phyloP scores from a whole-genome alignment of 2,329 filamentous ascomycete genomes.

The Botryotinia convoluta region DNA sequence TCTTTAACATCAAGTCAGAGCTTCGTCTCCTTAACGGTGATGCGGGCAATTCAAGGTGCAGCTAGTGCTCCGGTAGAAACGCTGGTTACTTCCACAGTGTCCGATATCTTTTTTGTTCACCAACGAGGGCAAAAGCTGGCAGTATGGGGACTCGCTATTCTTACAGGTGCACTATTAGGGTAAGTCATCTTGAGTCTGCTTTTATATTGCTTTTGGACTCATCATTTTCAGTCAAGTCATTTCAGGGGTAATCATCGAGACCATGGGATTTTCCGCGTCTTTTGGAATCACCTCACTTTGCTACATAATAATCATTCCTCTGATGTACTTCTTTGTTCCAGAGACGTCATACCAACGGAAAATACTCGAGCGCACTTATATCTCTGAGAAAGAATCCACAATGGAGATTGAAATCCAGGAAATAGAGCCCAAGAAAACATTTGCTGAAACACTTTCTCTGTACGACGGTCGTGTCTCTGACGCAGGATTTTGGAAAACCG shows the following conservation, averaged over 20 bases:
- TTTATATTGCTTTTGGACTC: neutral
- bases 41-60: neutral
- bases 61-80: neutral
- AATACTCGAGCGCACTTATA: neutral
- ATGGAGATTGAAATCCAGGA: neutral
- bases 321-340: neutral
- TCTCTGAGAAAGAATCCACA: neutral
- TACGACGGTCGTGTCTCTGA: neutral
- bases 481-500: neutral
- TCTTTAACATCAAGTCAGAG: neutral
- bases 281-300: neutral
- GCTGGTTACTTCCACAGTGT: neutral
- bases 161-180: neutral
- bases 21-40: neutral
- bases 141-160: neutral
- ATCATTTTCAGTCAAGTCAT: neutral
- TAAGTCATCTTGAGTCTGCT: neutral
- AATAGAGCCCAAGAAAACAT: neutral
- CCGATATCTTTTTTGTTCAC: neutral
- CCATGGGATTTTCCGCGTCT: neutral
- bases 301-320: neutral
- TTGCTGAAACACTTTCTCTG: neutral
- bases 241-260: neutral
- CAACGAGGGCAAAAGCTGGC: neutral
- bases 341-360: neutral